phyloP scores from a whole-genome alignment of 192 early-diverging fungal genomes.

The Rhizophagus prolifer region DNA sequence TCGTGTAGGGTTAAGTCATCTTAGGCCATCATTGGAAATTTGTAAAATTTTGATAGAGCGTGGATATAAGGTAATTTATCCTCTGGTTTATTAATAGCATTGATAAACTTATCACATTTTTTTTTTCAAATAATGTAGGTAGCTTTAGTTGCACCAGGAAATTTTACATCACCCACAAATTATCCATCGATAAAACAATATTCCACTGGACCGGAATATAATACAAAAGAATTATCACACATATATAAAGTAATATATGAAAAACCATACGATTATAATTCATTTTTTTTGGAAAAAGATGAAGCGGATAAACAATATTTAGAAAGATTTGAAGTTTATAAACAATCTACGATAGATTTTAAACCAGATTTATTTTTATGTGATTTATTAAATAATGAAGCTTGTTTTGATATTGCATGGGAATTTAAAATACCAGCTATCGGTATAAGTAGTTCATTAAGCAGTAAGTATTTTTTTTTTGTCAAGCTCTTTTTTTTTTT shows the following conservation, averaged over 20 bases:
- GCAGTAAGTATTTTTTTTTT: not conserved
- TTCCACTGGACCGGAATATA: not conserved
- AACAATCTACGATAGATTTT: not conserved
- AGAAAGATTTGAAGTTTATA: not conserved
- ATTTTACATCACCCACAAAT: not conserved
- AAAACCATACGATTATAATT: not conserved
- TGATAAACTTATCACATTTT: not conserved
- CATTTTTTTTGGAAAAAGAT: not conserved
- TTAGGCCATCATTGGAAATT: slow-evolving; percentile 13
- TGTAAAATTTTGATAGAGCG: slow-evolving; percentile 11
- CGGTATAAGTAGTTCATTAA: not conserved
- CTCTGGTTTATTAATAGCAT: not conserved
- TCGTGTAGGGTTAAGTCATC: not conserved
- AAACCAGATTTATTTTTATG: slow-evolving; percentile 17
- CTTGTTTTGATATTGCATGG: slow-evolving; percentile 23
- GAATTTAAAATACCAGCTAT: not conserved
- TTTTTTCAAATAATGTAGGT: not conserved
- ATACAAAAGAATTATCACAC: not conserved
- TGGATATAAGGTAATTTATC: slow-evolving; percentile 12
- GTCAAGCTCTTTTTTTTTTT: not conserved
- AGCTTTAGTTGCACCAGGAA: not conserved
- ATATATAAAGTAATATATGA: not conserved
- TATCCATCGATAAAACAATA: not conserved
- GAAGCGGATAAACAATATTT: not conserved
- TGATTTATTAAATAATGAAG: slow-evolving; percentile 1